Percentiles rank a stretch among this genome's conserved stretches.
Conservation (phyloP, 345 rosid genomes). For the Acer saccharum region DNA sequence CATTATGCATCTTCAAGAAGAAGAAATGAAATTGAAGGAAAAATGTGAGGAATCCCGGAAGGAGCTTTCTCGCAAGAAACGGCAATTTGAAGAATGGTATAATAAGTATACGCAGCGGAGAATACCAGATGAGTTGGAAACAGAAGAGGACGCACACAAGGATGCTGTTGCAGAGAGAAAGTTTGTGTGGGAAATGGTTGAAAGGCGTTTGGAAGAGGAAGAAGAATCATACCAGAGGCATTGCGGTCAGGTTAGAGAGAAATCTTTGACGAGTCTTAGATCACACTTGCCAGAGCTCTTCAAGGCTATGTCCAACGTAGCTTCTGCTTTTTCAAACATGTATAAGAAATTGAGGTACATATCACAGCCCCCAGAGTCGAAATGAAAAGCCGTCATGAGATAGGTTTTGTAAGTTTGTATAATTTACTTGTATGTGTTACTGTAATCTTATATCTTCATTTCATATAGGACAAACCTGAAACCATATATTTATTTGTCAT, state of each 20-base stretch:
- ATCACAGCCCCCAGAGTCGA: conserved; percentile 12
- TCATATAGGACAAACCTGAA: neutral
- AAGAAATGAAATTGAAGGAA: conserved; percentile 56
- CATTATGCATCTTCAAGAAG: conserved; percentile 65
- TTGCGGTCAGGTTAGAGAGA: conserved; percentile 80
- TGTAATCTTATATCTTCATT: conserved; percentile 5
- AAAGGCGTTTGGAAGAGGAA: conserved; percentile 66
- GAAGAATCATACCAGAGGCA: conserved; percentile 54
- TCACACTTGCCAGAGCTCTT: conserved; percentile 80
- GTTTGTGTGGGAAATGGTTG: conserved; percentile 42
- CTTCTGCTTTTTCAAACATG: conserved; percentile 55
- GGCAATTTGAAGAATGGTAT: conserved; percentile 71
- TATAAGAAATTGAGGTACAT: conserved; percentile 36
- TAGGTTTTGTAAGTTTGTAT: conserved; percentile 22
- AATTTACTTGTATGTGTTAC: neutral
- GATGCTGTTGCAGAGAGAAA: conserved; percentile 57
- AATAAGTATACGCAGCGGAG: conserved; percentile 49
- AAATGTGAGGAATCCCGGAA: conserved; percentile 60
- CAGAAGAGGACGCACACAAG: conserved; percentile 38
- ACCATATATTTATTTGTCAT: neutral
- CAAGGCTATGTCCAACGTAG: conserved; percentile 48
- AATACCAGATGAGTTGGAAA: conserved; percentile 53
- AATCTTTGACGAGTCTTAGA: conserved; percentile 67
- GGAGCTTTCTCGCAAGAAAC: conserved; percentile 56
- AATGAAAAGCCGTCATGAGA: conserved; percentile 17